Conservation (phyloP, 495 filamentous ascomycete species). For the Elasticomyces elasticus region DNA sequence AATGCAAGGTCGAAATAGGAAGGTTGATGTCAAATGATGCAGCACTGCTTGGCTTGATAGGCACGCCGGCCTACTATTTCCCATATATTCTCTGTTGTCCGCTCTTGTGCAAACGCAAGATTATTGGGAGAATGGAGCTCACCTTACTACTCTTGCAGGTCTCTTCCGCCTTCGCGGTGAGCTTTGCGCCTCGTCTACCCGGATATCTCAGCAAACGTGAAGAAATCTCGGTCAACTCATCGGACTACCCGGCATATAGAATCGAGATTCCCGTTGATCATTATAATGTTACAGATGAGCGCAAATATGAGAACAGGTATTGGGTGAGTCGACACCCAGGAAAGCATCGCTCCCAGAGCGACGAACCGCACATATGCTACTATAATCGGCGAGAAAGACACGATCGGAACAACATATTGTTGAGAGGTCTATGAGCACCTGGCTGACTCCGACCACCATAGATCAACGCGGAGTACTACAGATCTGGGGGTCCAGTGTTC, state of each 20-base stretch:
- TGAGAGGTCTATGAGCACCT: too few relatives aligned
- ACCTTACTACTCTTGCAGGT: background rate
- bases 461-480: constrained; percentile 8
- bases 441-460: too few relatives aligned
- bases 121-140: background rate
- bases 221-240: constrained; percentile 4
- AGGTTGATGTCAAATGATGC: too few relatives aligned
- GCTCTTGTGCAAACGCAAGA: too few relatives aligned
- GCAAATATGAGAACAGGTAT: constrained; percentile 7
- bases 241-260: constrained; percentile 2
- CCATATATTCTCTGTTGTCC: too few relatives aligned
- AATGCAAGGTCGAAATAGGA: too few relatives aligned
- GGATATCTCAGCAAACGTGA: constrained; percentile 2
- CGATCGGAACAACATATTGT: too few relatives aligned
- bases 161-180: background rate
- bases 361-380: too few relatives aligned
- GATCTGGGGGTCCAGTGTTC: constrained; percentile 4
- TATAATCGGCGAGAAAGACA: too few relatives aligned
- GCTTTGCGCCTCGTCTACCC: background rate
- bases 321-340: constrained; percentile 5
- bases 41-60: too few relatives aligned
- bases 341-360: too few relatives aligned
- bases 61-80: too few relatives aligned
- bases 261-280: constrained; percentile 6
- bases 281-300: constrained; percentile 10